These are phyloP conservation scores for Ophiostoma novo-ulmi DNA, from an alignment of 2,329 filamentous ascomycete genomes.

Conservation along the genomic window DNA sequence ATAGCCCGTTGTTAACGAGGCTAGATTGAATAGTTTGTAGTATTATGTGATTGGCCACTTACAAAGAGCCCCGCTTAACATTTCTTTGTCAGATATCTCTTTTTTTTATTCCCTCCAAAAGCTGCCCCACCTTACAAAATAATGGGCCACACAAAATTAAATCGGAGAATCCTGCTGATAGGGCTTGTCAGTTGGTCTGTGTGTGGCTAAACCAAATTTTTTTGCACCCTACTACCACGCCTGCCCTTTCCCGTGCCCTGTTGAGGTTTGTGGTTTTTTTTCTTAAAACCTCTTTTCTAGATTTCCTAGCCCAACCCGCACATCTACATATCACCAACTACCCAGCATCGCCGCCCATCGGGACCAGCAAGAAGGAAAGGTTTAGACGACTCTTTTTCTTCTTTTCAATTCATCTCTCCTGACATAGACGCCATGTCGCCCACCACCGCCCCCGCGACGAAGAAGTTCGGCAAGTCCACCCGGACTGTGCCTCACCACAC, in stretches of 20 bases:
- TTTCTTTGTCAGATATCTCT: slow-evolving; percentile 22
- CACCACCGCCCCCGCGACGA: slow-evolving; percentile 63
- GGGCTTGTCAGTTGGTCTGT: slow-evolving; percentile 21
- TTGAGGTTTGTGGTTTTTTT: slow-evolving; percentile 22
- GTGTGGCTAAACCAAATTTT: slow-evolving; percentile 26
- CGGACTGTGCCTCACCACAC: slow-evolving; percentile 79
- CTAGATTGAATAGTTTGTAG: neutral
- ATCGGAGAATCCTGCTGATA: slow-evolving; percentile 25
- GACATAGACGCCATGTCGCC: slow-evolving; percentile 58
- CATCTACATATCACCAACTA: slow-evolving; percentile 21
- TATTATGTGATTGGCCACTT: slow-evolving; percentile 18
- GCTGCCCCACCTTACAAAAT: slow-evolving; percentile 15
- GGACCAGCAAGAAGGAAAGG: slow-evolving; percentile 24
- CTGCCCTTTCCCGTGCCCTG: slow-evolving; percentile 19
- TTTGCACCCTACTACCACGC: slow-evolving; percentile 24
- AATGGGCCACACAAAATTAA: slow-evolving; percentile 26
- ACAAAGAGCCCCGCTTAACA: slow-evolving; percentile 15
- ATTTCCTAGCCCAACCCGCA: slow-evolving; percentile 24
- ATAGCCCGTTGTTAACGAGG: neutral
- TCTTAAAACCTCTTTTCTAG: slow-evolving; percentile 19
- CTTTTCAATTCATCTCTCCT: slow-evolving; percentile 16
- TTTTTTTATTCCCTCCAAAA: slow-evolving; percentile 5
- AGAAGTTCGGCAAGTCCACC: slow-evolving; percentile 91
- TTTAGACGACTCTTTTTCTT: slow-evolving; percentile 21
- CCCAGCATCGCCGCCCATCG: slow-evolving; percentile 23